Conservation (phyloP, 2,329 filamentous ascomycete genomes). For the Bretziella fagacearum region DNA sequence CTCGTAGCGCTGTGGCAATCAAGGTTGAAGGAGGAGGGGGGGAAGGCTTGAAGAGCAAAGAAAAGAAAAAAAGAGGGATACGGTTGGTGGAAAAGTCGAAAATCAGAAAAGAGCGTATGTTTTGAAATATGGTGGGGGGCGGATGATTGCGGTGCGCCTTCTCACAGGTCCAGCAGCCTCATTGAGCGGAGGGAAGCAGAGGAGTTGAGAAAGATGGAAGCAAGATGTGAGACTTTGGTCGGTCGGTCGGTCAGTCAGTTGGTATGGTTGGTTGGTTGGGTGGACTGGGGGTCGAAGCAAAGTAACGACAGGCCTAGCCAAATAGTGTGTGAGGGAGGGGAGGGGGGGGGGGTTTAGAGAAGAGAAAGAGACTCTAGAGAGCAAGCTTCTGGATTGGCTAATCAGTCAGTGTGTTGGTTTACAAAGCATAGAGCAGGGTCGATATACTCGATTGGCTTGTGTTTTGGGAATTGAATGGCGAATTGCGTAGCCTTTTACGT, state of each 20-base stretch:
- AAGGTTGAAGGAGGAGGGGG: conserved; percentile 1
- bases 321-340: neutral
- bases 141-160: conserved; percentile 2
- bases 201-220: neutral
- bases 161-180: conserved; percentile 5
- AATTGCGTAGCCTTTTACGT: neutral
- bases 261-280: conserved; percentile 4
- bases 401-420: neutral
- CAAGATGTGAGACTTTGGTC: conserved; percentile 8
- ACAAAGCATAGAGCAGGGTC: neutral
- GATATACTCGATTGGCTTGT: neutral
- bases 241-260: neutral
- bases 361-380: neutral
- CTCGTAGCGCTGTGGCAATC: conserved; percentile 13
- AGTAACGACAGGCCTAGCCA: conserved; percentile 3
- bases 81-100: neutral
- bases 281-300: conserved; percentile 1
- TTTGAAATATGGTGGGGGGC: neutral
- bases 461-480: neutral
- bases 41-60: neutral
- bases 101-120: conserved; percentile 2
- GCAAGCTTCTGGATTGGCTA: neutral
- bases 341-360: neutral
- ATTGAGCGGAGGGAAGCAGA: neutral
- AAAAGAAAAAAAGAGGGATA: conserved; percentile 1